Evolutionary conservation across 257 asterid genomes (phyloP).

Genomic region (Solanum paucissectum): DNA sequence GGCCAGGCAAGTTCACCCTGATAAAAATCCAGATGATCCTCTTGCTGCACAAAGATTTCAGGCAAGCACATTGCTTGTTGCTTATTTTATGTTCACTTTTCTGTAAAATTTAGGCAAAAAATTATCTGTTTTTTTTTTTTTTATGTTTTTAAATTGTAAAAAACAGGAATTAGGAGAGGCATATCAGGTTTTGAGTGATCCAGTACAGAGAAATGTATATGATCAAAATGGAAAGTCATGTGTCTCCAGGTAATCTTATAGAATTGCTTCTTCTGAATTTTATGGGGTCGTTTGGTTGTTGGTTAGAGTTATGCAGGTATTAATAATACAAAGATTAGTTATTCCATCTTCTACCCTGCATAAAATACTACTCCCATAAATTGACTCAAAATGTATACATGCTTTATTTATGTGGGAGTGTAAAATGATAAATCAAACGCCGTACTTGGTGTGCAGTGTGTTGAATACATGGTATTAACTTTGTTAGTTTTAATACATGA

Average conservation of each 20-base stretch:
- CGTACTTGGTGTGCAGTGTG: background rate
- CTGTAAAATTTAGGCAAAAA: background rate
- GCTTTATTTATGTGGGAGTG: background rate
- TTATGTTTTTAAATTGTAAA: background rate
- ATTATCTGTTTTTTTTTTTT: background rate
- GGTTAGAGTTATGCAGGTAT: background rate
- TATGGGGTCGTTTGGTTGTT: background rate
- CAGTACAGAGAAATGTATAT: conserved; percentile 61
- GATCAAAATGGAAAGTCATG: conserved; percentile 70
- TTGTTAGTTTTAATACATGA: background rate
- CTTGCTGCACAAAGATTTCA: conserved; percentile 84
- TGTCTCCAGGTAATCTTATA: conserved; percentile 47
- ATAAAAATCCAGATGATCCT: conserved; percentile 80
- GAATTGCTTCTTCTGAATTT: background rate
- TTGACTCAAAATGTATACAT: background rate
- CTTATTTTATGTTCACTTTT: background rate
- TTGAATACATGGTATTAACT: background rate
- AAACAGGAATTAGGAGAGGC: conserved; percentile 82
- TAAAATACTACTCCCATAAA: background rate
- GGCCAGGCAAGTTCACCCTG: conserved; percentile 97
- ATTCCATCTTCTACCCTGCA: background rate
- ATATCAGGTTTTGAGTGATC: conserved; percentile 84
- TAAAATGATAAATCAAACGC: background rate
- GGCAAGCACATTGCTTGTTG: conserved; percentile 20
- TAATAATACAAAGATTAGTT: background rate